Percentiles rank a stretch among this genome's conserved stretches.
These are phyloP conservation scores for Malus orientalis DNA, from an alignment of 306 rosid genomes.

Conservation along the genomic window DNA sequence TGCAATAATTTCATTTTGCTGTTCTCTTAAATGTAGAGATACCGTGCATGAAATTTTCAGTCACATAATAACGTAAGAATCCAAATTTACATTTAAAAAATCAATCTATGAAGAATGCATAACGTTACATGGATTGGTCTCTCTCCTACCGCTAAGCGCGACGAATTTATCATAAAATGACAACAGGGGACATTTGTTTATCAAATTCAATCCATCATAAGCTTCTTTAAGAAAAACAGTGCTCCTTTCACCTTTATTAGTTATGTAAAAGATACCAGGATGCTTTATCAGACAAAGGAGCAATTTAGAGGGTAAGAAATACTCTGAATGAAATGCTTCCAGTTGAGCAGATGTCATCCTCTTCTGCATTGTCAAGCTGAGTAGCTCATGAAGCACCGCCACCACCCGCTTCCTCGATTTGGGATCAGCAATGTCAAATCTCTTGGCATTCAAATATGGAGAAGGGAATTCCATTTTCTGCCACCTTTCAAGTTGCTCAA, in stretches of 20 bases:
- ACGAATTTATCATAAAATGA: constrained; percentile 38
- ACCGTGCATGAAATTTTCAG: background rate
- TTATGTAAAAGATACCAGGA: constrained; percentile 82
- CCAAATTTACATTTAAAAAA: background rate
- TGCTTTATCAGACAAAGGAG: constrained; percentile 71
- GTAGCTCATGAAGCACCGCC: constrained; percentile 79
- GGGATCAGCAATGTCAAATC: constrained; percentile 56
- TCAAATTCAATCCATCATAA: constrained; percentile 48
- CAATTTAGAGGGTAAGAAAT: constrained; percentile 58
- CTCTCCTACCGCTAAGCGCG: constrained; percentile 56
- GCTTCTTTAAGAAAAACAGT: constrained; percentile 67
- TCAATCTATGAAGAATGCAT: constrained; percentile 28
- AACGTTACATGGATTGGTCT: constrained; percentile 19
- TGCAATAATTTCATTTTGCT: background rate
- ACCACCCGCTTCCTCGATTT: constrained; percentile 63
- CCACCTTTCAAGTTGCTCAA: constrained; percentile 62
- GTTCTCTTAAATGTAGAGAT: background rate
- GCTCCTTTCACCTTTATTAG: constrained; percentile 80
- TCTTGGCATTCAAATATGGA: constrained; percentile 78
- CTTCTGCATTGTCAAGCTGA: constrained; percentile 73
- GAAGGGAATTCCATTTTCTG: constrained; percentile 84
- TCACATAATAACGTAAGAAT: background rate
- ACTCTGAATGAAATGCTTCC: constrained; percentile 72
- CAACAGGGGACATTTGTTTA: constrained; percentile 49
- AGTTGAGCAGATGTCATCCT: constrained; percentile 74